Evolutionary conservation across 1,284 basidiomycete genomes (phyloP).

Genomic region (Ustilago loliicola): DNA sequence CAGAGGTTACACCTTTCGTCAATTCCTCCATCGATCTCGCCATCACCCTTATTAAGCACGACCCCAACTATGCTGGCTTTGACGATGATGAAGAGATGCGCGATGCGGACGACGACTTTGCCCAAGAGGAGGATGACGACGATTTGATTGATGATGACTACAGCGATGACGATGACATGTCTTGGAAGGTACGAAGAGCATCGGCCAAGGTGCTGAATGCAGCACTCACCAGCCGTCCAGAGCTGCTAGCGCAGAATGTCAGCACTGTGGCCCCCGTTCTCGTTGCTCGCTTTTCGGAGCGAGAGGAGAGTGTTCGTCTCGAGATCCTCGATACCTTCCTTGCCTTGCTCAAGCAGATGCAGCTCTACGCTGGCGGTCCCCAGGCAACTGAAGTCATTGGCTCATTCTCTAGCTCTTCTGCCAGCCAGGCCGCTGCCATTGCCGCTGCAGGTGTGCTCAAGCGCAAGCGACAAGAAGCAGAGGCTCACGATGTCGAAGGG

Average conservation of each 20-base stretch:
- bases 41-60: constrained; percentile 86
- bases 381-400: constrained; percentile 78
- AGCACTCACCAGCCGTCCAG: constrained; percentile 87
- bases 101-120: constrained; percentile 52
- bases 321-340: constrained; percentile 92
- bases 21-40: constrained; percentile 79
- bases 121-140: constrained; percentile 70
- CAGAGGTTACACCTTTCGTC: constrained; percentile 83
- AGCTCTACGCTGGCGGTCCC: constrained; percentile 69
- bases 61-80: constrained; percentile 93
- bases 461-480: constrained; percentile 67
- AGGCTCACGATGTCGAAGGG: constrained; percentile 44
- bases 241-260: constrained; percentile 83
- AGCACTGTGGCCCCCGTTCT: constrained; percentile 86
- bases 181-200: constrained; percentile 95
- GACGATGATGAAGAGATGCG: constrained; percentile 80
- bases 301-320: constrained; percentile 94
- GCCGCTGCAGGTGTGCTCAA: constrained; percentile 66
- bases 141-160: constrained; percentile 77
- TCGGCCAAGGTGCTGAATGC: constrained; percentile 90
- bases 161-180: constrained; percentile 98
- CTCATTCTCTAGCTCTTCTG: constrained; percentile 33
- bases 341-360: constrained; percentile 83
- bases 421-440: constrained; percentile 38
- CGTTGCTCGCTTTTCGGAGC: constrained; percentile 90